Evolutionary conservation across 345 rosid genomes (phyloP).

Genomic region (Eucalyptus shirleyi): DNA sequence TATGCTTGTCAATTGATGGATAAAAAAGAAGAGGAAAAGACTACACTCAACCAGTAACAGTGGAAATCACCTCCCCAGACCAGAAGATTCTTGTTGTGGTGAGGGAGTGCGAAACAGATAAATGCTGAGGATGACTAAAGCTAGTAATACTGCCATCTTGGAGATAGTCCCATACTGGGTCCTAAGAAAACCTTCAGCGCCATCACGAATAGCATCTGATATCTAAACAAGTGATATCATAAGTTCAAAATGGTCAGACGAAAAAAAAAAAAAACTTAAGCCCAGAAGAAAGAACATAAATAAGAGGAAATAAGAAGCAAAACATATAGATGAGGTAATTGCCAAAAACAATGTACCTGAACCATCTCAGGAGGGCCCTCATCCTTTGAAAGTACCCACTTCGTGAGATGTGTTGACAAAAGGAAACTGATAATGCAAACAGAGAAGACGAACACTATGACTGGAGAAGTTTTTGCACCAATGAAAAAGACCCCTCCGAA

Average conservation of each 20-base stretch:
- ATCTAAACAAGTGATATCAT: constrained; percentile 41
- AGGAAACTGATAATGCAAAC: constrained; percentile 81
- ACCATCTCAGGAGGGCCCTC: constrained; percentile 99
- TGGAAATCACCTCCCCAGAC: constrained; percentile 67
- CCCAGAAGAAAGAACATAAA: background rate
- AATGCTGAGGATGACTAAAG: constrained; percentile 73
- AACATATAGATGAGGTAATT: background rate
- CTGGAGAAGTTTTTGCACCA: constrained; percentile 88
- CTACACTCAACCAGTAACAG: background rate
- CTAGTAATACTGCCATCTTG: constrained; percentile 92
- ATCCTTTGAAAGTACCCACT: constrained; percentile 97
- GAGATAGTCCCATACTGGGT: constrained; percentile 96
- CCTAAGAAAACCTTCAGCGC: constrained; percentile 98
- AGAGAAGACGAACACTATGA: constrained; percentile 84
- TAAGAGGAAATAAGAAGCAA: background rate
- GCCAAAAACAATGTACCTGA: constrained; percentile 38
- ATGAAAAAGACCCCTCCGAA: constrained; percentile 68
- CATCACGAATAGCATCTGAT: constrained; percentile 99
- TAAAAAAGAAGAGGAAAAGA: background rate
- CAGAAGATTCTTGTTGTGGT: constrained; percentile 97
- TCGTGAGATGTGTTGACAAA: constrained; percentile 62
- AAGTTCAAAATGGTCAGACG: constrained; percentile 1
- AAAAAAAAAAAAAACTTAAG: background rate
- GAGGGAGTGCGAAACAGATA: constrained; percentile 79
- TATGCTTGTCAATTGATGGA: background rate